Evolutionary conservation across 139 green algal species (phyloP).

Genomic region (Ettlia oleoabundans): DNA sequence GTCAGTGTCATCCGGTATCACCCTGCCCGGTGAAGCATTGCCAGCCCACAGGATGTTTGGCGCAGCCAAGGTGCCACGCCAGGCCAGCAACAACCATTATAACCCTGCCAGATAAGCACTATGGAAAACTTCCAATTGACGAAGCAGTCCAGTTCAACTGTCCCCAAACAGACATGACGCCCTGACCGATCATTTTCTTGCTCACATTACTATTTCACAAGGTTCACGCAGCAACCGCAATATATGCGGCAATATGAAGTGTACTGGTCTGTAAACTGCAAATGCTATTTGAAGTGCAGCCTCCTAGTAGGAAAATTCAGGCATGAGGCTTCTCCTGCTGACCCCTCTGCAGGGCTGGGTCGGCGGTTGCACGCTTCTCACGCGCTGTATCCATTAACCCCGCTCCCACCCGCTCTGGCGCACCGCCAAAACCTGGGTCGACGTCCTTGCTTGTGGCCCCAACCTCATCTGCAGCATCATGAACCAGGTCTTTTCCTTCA

Average conservation of each 20-base stretch:
- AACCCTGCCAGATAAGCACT: background rate
- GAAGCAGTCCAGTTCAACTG: no score
- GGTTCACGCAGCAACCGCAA: no score
- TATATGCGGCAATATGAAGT: no score
- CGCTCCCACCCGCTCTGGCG: background rate
- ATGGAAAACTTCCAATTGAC: background rate
- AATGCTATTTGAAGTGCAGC: no score
- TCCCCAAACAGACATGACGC: no score
- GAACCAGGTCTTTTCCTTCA: no score
- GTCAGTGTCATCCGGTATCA: conserved; percentile 9
- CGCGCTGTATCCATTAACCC: background rate
- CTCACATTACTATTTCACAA: no score
- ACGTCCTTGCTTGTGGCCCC: conserved; percentile 1
- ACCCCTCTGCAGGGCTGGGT: conserved; percentile 13
- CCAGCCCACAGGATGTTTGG: conserved; percentile 24
- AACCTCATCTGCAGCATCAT: conserved; percentile 13
- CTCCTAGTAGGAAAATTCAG: no score
- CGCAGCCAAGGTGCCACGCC: background rate
- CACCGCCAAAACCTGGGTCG: conserved; percentile 1
- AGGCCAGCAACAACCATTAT: background rate
- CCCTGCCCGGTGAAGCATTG: conserved; percentile 21
- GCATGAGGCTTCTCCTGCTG: no score
- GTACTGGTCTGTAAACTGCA: no score
- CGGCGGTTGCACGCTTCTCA: background rate
- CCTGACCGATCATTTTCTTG: no score